Conservation (phyloP, 306 rosid species). For the Quercus rubra region DNA sequence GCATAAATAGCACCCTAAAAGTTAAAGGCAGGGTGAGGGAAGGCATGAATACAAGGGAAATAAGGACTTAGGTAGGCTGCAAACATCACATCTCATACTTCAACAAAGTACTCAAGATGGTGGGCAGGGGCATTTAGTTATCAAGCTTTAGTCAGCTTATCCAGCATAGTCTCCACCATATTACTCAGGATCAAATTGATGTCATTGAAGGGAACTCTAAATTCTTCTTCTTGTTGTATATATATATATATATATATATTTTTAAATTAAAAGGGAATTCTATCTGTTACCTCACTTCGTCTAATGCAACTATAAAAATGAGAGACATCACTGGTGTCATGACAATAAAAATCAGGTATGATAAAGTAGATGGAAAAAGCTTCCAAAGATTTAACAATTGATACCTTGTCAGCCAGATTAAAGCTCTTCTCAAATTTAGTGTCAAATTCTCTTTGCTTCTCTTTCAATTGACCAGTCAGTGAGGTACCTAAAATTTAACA, state of each 20-base stretch:
- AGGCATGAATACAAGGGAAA: neutral
- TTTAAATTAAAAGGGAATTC: neutral
- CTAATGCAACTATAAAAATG: neutral
- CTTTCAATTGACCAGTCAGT: constrained; percentile 65
- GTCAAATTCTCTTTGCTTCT: constrained; percentile 79
- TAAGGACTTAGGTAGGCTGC: neutral
- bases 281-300: neutral
- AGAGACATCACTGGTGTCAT: neutral
- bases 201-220: neutral
- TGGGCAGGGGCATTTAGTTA: neutral
- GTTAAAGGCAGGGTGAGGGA: neutral
- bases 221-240: too few relatives aligned
- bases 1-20: neutral
- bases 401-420: constrained; percentile 67
- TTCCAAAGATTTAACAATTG: neutral
- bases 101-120: neutral
- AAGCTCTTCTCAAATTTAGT: constrained; percentile 63
- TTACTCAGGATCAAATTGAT: neutral
- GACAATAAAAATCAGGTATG: neutral
- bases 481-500: constrained; percentile 53
- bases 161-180: neutral
- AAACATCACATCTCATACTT: neutral
- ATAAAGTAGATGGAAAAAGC: neutral
- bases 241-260: too few relatives aligned
- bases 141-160: neutral